phyloP scores from a whole-genome alignment of 768 basidiomycete species.

The Tulasnella calospora region DNA sequence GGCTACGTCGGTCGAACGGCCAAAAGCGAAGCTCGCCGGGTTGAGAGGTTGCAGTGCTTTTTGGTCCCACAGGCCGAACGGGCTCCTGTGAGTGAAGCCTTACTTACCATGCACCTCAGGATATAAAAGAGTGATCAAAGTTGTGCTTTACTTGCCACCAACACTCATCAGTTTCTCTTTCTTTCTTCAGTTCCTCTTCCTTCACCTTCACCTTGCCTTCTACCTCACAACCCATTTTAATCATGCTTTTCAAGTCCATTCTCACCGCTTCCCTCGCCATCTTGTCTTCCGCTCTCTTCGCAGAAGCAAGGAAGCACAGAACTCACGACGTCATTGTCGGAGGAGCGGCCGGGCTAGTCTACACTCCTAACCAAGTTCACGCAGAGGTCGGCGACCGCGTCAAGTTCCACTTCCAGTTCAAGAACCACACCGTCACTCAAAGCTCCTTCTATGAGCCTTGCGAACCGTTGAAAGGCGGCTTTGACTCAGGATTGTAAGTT shows the following conservation, averaged over 20 bases:
- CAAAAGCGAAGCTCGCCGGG: not conserved
- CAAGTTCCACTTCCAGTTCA: slow-evolving; percentile 18
- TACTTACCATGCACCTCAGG: not conserved
- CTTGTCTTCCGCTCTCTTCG: not conserved
- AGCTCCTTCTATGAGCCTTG: slow-evolving; percentile 17
- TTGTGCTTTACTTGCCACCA: not conserved
- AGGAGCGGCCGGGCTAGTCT: slow-evolving; percentile 10
- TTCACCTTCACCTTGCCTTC: not conserved
- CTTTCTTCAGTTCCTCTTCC: not conserved
- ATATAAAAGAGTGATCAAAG: not conserved
- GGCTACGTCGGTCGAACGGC: not conserved
- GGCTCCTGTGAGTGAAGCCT: not conserved
- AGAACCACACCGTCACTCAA: slow-evolving; percentile 24
- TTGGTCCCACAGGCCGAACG: not conserved
- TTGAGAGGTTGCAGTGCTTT: not conserved
- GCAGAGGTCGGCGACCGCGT: not conserved
- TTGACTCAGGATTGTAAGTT: slow-evolving; percentile 28
- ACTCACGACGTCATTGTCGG: slow-evolving; percentile 16
- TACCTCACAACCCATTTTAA: not conserved
- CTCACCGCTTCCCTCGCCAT: not conserved
- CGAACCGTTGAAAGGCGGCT: not conserved
- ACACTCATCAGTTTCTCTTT: not conserved
- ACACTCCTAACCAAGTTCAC: not conserved
- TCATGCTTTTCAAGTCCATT: not conserved
- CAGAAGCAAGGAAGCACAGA: not conserved